Percentiles rank a stretch among this genome's conserved stretches.
These are phyloP conservation scores for Claviceps quebecensis DNA, from an alignment of 2,329 filamentous ascomycete species.

Conservation along the genomic window DNA sequence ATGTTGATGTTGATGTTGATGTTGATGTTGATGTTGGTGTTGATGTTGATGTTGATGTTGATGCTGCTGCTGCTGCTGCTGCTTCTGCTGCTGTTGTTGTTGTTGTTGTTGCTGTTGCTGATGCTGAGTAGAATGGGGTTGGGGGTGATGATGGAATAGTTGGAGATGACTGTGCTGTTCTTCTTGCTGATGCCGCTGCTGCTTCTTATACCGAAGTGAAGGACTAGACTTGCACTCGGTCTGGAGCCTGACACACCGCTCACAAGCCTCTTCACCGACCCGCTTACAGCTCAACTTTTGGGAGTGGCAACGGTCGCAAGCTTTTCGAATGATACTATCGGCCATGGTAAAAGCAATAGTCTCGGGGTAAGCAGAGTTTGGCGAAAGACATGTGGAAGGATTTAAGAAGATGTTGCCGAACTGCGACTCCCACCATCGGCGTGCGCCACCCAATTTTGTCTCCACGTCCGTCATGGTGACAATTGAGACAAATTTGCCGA, in stretches of 20 bases:
- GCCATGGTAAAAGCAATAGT: slow-evolving; percentile 20
- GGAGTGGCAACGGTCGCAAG: slow-evolving; percentile 32
- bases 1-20: slow-evolving; percentile 15
- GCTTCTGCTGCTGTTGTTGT: slow-evolving; percentile 5
- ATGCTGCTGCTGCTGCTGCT: slow-evolving; percentile 15
- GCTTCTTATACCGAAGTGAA: slow-evolving; percentile 24
- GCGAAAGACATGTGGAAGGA: slow-evolving; percentile 16
- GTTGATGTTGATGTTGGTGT: slow-evolving; percentile 12
- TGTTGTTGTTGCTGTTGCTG: background rate
- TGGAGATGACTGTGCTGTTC: slow-evolving; percentile 5
- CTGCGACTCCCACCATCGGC: slow-evolving; percentile 5
- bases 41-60: slow-evolving; percentile 9
- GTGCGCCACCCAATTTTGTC: slow-evolving; percentile 5
- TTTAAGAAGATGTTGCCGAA: slow-evolving; percentile 15
- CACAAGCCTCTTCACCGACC: slow-evolving; percentile 24
- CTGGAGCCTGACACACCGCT: slow-evolving; percentile 27
- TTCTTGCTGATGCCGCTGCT: slow-evolving; percentile 14
- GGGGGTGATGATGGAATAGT: background rate
- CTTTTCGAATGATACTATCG: slow-evolving; percentile 26
- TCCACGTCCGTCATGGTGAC: background rate
- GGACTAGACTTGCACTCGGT: slow-evolving; percentile 30
- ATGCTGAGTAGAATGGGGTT: slow-evolving; percentile 14
- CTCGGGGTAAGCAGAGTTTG: slow-evolving; percentile 9
- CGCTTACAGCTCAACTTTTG: slow-evolving; percentile 34
- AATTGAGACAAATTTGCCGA: slow-evolving; percentile 4